phyloP scores from a whole-genome alignment of 345 rosid genomes.

The Brassica rapa region DNA sequence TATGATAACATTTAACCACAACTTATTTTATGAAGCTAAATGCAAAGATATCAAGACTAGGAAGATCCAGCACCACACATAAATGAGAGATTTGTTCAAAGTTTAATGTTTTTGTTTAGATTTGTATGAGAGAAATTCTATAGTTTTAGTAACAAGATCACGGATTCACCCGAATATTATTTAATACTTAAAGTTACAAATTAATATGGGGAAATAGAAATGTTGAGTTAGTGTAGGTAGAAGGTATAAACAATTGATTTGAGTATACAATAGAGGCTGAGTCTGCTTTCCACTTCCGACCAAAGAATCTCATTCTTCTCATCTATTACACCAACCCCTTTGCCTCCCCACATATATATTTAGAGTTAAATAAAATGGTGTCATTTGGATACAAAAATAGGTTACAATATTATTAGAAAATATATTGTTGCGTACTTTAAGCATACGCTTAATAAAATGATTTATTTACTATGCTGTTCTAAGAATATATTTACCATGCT shows the following conservation, averaged over 20 bases:
- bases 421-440: background rate
- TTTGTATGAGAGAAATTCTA: background rate
- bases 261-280: constrained; percentile 37
- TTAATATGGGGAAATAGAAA: background rate
- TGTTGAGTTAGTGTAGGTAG: constrained; percentile 13
- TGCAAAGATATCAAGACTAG: constrained; percentile 6
- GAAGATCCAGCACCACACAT: constrained; percentile 8
- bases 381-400: background rate
- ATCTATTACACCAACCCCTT: constrained; percentile 38
- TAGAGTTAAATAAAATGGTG: background rate
- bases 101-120: background rate
- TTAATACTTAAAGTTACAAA: background rate
- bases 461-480: background rate
- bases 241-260: constrained; percentile 23
- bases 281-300: constrained; percentile 43
- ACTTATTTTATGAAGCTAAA: background rate
- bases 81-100: background rate
- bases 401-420: background rate
- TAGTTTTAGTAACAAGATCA: background rate
- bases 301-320: constrained; percentile 43
- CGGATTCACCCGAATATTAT: background rate
- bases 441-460: background rate
- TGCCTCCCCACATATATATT: constrained; percentile 3
- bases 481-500: background rate
- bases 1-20: background rate